These are phyloP conservation scores for Penicillium robsamsonii DNA, from an alignment of 495 filamentous ascomycete genomes.

Conservation along the genomic window DNA sequence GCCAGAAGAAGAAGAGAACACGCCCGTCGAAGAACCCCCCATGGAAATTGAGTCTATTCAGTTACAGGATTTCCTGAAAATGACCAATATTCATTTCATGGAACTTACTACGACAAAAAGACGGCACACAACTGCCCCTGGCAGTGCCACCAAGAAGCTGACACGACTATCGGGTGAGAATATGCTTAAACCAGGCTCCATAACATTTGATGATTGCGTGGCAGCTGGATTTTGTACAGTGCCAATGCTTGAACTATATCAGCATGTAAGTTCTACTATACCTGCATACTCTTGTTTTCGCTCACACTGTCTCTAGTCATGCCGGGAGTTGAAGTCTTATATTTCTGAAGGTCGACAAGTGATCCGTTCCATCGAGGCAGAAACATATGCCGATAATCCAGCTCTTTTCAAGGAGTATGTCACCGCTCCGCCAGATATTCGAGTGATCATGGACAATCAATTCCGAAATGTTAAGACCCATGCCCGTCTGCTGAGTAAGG, in stretches of 20 bases:
- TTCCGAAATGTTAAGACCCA: constrained; percentile 96
- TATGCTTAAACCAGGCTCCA: constrained; percentile 40
- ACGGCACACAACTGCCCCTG: constrained; percentile 74
- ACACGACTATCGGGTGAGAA: constrained; percentile 39
- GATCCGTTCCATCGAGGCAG: constrained; percentile 81
- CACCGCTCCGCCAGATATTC: constrained; percentile 78
- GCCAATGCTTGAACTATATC: constrained; percentile 89
- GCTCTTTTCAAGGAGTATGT: constrained; percentile 89
- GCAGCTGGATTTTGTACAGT: constrained; percentile 87
- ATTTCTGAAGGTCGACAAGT: constrained; percentile 86
- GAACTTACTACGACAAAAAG: constrained; percentile 90
- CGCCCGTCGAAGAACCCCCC: constrained; percentile 18
- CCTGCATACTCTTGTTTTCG: constrained; percentile 4
- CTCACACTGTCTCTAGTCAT: constrained; percentile 61
- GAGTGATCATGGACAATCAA: constrained; percentile 86
- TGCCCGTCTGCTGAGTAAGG: constrained; percentile 83
- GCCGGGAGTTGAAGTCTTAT: constrained; percentile 90
- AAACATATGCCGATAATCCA: constrained; percentile 85
- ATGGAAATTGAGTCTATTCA: constrained; percentile 68
- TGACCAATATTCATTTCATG: constrained; percentile 97
- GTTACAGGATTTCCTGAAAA: constrained; percentile 86
- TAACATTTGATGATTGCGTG: constrained; percentile 70
- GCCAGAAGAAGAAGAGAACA: constrained; percentile 21
- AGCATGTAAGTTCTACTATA: constrained; percentile 63
- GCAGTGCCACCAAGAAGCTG: constrained; percentile 41